Percentiles rank a stretch among this genome's conserved stretches.
phyloP scores from a whole-genome alignment of 345 rosid species.

The Erucastrum elatum region DNA sequence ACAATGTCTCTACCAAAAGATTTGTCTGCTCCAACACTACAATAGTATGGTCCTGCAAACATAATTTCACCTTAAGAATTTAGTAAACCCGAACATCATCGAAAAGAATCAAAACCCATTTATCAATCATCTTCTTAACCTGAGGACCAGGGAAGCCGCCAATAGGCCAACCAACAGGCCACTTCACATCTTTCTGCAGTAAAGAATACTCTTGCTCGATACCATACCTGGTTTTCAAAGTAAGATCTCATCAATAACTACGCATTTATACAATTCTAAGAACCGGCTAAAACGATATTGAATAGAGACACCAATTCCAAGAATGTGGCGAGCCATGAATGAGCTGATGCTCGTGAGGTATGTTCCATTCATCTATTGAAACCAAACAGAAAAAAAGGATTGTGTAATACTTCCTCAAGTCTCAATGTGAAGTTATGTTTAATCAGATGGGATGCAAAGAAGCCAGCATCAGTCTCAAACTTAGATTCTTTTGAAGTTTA shows the following conservation, averaged over 20 bases:
- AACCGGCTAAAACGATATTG: not conserved
- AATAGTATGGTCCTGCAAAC: conserved; percentile 82
- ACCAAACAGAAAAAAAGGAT: not conserved
- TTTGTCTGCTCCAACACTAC: conserved; percentile 79
- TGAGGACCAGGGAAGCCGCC: conserved; percentile 93
- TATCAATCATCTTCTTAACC: conserved; percentile 38
- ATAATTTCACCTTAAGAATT: not conserved
- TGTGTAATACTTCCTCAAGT: not conserved
- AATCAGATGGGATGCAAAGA: conserved; percentile 80
- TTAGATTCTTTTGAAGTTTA: conserved; percentile 80
- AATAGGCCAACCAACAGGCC: conserved; percentile 94
- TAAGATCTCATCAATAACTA: not conserved
- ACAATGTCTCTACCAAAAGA: conserved; percentile 93
- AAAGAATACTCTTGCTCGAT: conserved; percentile 90
- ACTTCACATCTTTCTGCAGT: conserved; percentile 75
- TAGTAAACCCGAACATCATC: not conserved
- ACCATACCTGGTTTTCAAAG: conserved; percentile 46
- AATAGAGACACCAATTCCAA: conserved; percentile 46
- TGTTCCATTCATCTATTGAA: not conserved
- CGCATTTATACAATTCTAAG: not conserved
- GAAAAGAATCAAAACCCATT: not conserved
- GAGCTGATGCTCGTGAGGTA: conserved; percentile 94
- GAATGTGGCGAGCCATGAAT: conserved; percentile 88
- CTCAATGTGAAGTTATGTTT: conserved; percentile 3
- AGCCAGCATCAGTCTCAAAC: conserved; percentile 81